Evolutionary conservation across 176 grass and related monocot species (phyloP).

Genomic region (Paspalum notatum): DNA sequence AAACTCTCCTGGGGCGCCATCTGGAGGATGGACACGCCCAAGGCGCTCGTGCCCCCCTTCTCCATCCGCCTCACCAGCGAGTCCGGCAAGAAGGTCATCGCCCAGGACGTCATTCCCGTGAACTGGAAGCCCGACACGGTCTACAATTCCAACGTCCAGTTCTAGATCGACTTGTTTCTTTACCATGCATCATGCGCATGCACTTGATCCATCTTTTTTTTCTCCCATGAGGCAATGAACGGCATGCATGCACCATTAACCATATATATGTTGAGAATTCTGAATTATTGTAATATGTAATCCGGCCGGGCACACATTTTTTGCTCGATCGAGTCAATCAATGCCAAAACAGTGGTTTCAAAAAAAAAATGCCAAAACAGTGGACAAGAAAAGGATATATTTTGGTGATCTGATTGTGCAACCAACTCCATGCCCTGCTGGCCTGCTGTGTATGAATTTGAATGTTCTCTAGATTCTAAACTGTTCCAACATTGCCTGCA

Average conservation of each 20-base stretch:
- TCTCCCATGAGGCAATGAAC: neutral
- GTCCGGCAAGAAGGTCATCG: conserved; percentile 63
- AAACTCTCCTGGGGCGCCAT: conserved; percentile 65
- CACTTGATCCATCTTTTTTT: neutral
- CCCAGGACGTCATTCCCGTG: conserved; percentile 53
- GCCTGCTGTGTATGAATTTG: too few species aligned
- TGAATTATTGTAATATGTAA: too few species aligned
- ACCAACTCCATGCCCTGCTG: too few species aligned
- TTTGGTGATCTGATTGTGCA: neutral
- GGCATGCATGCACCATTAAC: neutral
- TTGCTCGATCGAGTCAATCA: too few species aligned
- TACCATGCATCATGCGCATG: neutral
- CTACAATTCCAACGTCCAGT: conserved; percentile 67
- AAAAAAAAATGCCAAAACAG: too few species aligned
- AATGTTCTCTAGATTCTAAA: too few species aligned
- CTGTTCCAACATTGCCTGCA: too few species aligned
- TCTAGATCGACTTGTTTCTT: conserved; percentile 10
- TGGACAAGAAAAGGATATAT: too few species aligned
- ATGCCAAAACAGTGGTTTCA: too few species aligned
- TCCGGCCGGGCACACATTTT: too few species aligned
- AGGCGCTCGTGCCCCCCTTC: conserved; percentile 51
- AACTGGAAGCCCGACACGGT: conserved; percentile 44
- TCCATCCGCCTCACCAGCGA: conserved; percentile 72
- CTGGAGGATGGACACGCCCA: conserved; percentile 55
- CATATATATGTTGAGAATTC: too few species aligned